These are phyloP conservation scores for Diplodia mutila DNA, from an alignment of 2,329 filamentous ascomycete species.

Conservation along the genomic window DNA sequence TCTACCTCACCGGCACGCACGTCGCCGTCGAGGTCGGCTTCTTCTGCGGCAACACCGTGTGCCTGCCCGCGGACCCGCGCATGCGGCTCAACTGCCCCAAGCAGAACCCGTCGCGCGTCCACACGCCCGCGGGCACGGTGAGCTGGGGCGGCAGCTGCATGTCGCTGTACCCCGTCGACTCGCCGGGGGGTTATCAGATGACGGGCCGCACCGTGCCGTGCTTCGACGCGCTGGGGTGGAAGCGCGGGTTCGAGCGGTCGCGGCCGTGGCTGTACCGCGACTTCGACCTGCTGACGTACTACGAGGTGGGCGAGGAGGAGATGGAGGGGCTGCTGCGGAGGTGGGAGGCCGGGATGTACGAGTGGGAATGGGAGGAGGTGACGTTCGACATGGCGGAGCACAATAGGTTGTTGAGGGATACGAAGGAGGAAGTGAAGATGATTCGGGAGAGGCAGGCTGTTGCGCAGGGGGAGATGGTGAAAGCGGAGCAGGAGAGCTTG, in stretches of 20 bases:
- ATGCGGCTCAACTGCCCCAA: conserved; percentile 60
- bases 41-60: conserved; percentile 58
- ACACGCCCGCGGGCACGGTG: conserved; percentile 60
- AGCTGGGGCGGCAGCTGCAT: conserved; percentile 61
- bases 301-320: conserved; percentile 57
- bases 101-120: conserved; percentile 60
- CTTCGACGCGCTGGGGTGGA: conserved; percentile 58
- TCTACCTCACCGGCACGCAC: conserved; percentile 55
- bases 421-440: conserved; percentile 51
- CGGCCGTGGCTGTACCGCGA: conserved; percentile 61
- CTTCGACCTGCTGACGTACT: conserved; percentile 61
- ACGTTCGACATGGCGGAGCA: conserved; percentile 61
- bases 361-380: conserved; percentile 55
- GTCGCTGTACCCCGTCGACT: conserved; percentile 60
- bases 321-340: conserved; percentile 53
- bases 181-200: conserved; percentile 61
- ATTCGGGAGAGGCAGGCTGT: conserved; percentile 52
- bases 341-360: conserved; percentile 57
- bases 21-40: conserved; percentile 61
- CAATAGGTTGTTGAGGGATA: conserved; percentile 53
- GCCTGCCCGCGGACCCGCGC: conserved; percentile 58
- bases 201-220: conserved; percentile 58
- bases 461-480: conserved; percentile 54
- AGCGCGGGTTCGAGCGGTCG: conserved; percentile 51
- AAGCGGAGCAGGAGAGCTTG: conserved; percentile 52